Conservation (phyloP, 2,329 filamentous ascomycete species). For the Scortechinia acanthostroma region DNA sequence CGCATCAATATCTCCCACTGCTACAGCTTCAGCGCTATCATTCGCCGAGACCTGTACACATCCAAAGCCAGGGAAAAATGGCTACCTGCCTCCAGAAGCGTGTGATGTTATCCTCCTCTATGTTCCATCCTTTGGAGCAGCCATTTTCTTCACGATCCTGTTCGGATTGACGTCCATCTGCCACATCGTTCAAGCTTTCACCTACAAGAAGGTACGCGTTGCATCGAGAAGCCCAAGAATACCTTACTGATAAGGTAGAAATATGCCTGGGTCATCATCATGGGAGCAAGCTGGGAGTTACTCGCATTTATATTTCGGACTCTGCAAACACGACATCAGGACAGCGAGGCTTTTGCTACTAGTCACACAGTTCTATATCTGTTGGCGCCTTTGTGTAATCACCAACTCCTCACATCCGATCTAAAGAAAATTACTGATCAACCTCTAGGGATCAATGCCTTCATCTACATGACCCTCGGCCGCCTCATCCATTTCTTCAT, state of each 20-base stretch:
- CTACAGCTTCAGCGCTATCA: too few species aligned
- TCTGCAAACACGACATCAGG: not conserved
- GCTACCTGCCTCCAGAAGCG: not conserved
- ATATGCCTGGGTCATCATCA: slow-evolving; percentile 9
- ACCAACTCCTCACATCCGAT: too few species aligned
- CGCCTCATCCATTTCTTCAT: slow-evolving; percentile 34
- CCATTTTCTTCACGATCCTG: slow-evolving; percentile 18
- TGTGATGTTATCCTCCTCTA: not conserved
- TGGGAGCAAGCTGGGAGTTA: slow-evolving; percentile 5
- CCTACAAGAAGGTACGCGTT: slow-evolving; percentile 15
- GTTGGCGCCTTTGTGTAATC: too few species aligned
- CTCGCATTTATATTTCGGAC: not conserved
- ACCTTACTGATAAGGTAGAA: slow-evolving; percentile 8
- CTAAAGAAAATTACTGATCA: too few species aligned
- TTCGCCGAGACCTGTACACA: not conserved
- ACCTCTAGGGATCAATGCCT: slow-evolving; percentile 31
- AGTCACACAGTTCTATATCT: too few species aligned
- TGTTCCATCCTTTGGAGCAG: slow-evolving; percentile 17
- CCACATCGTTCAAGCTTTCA: slow-evolving; percentile 20
- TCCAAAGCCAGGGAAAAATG: not conserved
- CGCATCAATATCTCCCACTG: not conserved
- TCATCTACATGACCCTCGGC: slow-evolving; percentile 34
- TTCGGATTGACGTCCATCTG: slow-evolving; percentile 16
- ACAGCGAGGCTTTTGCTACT: too few species aligned
- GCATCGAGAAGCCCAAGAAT: slow-evolving; percentile 11